Evolutionary conservation across 2,329 filamentous ascomycete species (phyloP).

Genomic region (Sphaerostilbella broomeana): DNA sequence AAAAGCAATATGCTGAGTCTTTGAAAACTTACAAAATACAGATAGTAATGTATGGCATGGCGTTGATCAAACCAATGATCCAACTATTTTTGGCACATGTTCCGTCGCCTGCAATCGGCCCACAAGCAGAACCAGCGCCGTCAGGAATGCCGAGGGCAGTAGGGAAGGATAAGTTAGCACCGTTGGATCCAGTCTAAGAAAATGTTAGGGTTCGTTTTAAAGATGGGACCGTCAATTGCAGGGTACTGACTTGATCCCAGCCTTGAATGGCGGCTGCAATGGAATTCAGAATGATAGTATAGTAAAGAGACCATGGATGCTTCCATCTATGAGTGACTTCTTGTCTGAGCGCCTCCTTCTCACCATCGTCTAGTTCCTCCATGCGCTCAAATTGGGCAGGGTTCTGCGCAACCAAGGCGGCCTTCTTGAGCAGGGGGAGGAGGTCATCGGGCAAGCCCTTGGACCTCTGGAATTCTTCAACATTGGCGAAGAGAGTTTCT

Average conservation of each 20-base stretch:
- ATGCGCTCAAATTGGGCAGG: slow-evolving; percentile 43
- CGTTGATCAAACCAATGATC: slow-evolving; percentile 56
- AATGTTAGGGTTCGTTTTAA: background rate
- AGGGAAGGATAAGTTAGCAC: slow-evolving; percentile 42
- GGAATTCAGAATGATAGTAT: slow-evolving; percentile 41
- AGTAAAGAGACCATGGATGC: slow-evolving; percentile 43
- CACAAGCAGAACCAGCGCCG: slow-evolving; percentile 23
- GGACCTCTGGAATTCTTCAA: slow-evolving; percentile 46
- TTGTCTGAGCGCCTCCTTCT: slow-evolving; percentile 33
- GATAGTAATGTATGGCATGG: slow-evolving; percentile 38
- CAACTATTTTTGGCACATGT: slow-evolving; percentile 44
- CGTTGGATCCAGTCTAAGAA: slow-evolving; percentile 37
- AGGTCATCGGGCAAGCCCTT: slow-evolving; percentile 40
- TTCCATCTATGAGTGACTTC: slow-evolving; percentile 45
- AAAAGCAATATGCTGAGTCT: background rate
- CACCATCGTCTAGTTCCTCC: slow-evolving; percentile 36
- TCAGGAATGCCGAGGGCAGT: slow-evolving; percentile 37
- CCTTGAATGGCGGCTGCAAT: slow-evolving; percentile 49
- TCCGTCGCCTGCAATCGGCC: slow-evolving; percentile 29
- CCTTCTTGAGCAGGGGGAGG: slow-evolving; percentile 29
- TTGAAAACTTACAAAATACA: slow-evolving; percentile 32
- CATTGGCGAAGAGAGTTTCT: slow-evolving; percentile 45
- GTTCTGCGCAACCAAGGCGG: slow-evolving; percentile 27
- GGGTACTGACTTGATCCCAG: slow-evolving; percentile 32
- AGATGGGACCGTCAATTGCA: rapidly evolving